A percentile compares a stretch with the other conserved stretches of the same genome.
phyloP scores from a whole-genome alignment of 345 rosid genomes.

The Cochlearia excelsa region DNA sequence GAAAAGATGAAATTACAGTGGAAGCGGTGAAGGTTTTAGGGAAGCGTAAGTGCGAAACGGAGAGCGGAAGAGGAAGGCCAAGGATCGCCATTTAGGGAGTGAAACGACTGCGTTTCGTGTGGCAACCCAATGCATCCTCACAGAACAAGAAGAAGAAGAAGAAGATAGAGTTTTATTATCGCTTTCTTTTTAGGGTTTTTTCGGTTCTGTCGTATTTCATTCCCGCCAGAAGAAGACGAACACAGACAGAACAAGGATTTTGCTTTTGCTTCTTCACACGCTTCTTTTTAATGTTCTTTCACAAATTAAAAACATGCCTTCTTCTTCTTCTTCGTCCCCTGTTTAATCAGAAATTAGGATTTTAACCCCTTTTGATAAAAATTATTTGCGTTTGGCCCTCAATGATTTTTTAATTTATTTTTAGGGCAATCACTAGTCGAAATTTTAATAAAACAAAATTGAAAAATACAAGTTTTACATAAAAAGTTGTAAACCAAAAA shows the following conservation, averaged over 20 bases:
- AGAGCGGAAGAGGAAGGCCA: conserved; percentile 49
- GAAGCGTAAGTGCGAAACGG: conserved; percentile 43
- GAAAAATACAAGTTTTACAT: too few relatives aligned
- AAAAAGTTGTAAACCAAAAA: too few relatives aligned
- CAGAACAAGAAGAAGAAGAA: not conserved
- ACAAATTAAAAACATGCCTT: too few relatives aligned
- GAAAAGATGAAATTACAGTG: conserved; percentile 40
- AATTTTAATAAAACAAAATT: too few relatives aligned
- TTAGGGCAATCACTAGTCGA: too few relatives aligned
- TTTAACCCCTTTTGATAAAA: too few relatives aligned
- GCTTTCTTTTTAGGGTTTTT: not conserved
- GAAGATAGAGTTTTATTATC: not conserved
- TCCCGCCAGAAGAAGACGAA: not conserved
- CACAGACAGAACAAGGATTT: not conserved
- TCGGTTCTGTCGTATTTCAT: not conserved
- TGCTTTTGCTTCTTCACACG: not conserved
- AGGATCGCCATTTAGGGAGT: conserved; percentile 58
- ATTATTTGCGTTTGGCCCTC: too few relatives aligned
- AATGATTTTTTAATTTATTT: too few relatives aligned
- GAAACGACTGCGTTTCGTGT: conserved; percentile 62
- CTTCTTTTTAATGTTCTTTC: not conserved
- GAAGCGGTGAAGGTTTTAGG: conserved; percentile 39
- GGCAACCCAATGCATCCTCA: conserved; percentile 65
- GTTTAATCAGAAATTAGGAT: too few relatives aligned
- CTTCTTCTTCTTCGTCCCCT: too few relatives aligned